Base-by-base conservation (phyloP, 352 stramenopile genomes). In the Globisporangium middletonii region DNA sequence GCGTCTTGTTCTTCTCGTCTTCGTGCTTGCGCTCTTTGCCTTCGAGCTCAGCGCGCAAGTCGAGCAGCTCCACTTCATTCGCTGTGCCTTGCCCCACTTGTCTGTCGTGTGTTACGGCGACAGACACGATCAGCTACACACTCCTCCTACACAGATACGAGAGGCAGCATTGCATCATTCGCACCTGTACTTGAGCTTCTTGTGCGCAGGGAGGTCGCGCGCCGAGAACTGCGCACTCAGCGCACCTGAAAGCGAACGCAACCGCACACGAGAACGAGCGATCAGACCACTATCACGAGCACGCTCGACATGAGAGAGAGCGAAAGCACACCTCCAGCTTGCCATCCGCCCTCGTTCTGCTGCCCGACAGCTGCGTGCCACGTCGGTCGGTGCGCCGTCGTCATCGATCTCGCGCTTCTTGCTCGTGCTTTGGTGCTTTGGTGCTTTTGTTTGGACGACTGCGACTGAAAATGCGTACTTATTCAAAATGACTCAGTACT, bases 361-460 rank as follows among this genome's bases (percentile, higher is more conserved):
- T 94, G 82, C 42, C 84, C 84, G 58, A 94, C 82, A 56, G 84
- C 84, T 55, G 84, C 84, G 63, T 94, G 77, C 82, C 82, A 94
- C 23, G 84, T 94, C 68, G 84, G 82, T 59, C 84, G 79, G 62
- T 92, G 82, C 38, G 84, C 84, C n/a, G 82, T 94, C 69, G 84
- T 94, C 82, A 94, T 94, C 30, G 38, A 56, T 11, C 53, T 55
- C 37, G 15, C 23, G 56, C 26, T 37, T 23, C 9, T 47, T 45
- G 11, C n/a, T 18, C 46, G 44, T 16, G 6, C 44, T 55, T 44
- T 50, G 4, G n/a, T 50, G 18, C 28, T 44, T 50, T 12, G 28
- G 43, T 13, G 33, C 33, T 38, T 7, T 9, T 38, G 33, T 38
- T 38, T 38, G 18, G 2, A 45, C 4, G 41, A 13, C n/a, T 16